phyloP scores from a whole-genome alignment of 805 yeast species.

The Saccharomyces paradoxus region DNA sequence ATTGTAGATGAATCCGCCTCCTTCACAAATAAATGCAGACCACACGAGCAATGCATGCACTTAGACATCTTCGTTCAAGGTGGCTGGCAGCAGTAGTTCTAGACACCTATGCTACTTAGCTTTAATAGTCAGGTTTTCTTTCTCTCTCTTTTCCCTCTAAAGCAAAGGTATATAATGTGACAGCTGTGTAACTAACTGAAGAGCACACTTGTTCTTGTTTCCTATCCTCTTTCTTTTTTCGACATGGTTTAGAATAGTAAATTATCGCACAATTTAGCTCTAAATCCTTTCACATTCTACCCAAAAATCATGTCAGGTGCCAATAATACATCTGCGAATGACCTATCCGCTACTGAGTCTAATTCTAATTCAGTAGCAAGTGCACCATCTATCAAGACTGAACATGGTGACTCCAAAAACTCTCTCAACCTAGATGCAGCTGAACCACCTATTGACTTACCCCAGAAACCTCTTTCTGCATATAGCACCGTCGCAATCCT shows the following conservation, averaged over 20 bases:
- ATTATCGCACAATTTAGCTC: background rate
- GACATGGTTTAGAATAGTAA: background rate
- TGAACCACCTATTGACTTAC: slow-evolving; percentile 8
- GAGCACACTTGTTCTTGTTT: background rate
- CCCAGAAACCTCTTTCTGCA: slow-evolving; percentile 24
- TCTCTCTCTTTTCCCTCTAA: background rate
- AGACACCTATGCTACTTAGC: too few species aligned
- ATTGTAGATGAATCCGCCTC: background rate
- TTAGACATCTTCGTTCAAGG: background rate
- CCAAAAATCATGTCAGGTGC: background rate
- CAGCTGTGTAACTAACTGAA: background rate
- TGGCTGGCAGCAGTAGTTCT: background rate
- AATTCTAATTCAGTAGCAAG: background rate
- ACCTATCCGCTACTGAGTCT: background rate
- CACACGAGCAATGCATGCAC: background rate
- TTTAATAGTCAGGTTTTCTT: background rate
- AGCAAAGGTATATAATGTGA: background rate
- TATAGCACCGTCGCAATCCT: slow-evolving; percentile 24
- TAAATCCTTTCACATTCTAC: background rate
- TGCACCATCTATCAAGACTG: background rate
- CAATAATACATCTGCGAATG: background rate
- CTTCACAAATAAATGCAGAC: background rate
- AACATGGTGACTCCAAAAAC: background rate
- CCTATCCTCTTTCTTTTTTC: background rate
- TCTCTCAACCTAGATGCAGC: background rate